Base-by-base conservation (phyloP, 371 early-diverging fungal genomes). In the Mortierella sp. region DNA sequence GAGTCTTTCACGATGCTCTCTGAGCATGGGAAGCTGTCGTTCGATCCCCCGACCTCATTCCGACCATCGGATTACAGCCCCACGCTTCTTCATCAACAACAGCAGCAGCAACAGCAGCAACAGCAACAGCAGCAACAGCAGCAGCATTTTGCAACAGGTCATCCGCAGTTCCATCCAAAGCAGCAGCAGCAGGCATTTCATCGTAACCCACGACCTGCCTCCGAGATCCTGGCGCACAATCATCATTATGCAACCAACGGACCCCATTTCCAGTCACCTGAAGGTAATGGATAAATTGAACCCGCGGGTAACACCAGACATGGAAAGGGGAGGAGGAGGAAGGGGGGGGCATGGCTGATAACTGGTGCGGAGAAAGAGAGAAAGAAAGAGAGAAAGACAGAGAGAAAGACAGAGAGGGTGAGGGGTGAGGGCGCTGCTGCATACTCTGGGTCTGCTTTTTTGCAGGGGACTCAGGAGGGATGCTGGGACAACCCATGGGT, bases 1-100 rank as follows among this genome's bases (percentile, higher is more conserved):
- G 75, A 74, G 64, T 74, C 75, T 55, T 70, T 68, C 58, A 74
- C 75, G 44, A 74, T 74, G 75, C 70, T 74, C 59, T 69, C 75
- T 46, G 75, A 74, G 43, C 75, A 74, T 45, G 75, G 66, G 55
- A 69, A 70, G 29, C 75, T 69, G 51, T 69, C 75, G 58, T 74
- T 74, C 55, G 75, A 75, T 71, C 76, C 76, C 61, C n/a, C 70
- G 55, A 28, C 37, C 25, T 57, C 70, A 9, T 75, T 70, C 28
- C 75, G 65, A 18, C 70, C 65, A 52, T 62, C 71, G 7, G 76
- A 71, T 58, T 76, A 67, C 46, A 71, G 72, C 48, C 76, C 76
- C 21, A 76, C 67, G 29, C 25, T 71, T 56, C 72, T 71, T 14
- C 76, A 71, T n/a, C 71, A 71, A 21, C 76, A 68, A n/a, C 76